These are phyloP conservation scores for Leptodermis oblonga DNA, from an alignment of 257 asterid species.

Conservation along the genomic window DNA sequence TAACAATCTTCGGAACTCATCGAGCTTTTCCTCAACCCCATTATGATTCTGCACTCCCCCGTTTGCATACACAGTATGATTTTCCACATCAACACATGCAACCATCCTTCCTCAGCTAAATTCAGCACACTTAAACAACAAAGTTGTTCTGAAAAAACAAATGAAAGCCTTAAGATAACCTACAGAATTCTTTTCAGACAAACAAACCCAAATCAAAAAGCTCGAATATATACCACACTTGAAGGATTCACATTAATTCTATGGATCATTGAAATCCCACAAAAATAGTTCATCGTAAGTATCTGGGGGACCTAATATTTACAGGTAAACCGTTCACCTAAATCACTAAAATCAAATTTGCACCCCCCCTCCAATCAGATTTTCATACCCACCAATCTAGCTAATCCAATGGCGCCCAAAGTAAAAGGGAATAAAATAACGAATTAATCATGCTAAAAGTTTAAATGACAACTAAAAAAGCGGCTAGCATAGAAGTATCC, in stretches of 20 bases:
- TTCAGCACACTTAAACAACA: constrained; percentile 23
- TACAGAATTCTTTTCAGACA: not conserved
- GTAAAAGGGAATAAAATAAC: constrained; percentile 18
- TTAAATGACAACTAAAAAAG: not conserved
- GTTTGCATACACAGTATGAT: constrained; percentile 31
- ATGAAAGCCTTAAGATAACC: not conserved
- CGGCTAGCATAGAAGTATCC: constrained; percentile 44
- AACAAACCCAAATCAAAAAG: constrained; percentile 6
- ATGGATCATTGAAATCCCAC: constrained; percentile 18
- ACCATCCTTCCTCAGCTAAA: constrained; percentile 49
- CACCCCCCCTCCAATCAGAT: constrained; percentile 21
- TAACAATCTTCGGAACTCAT: constrained; percentile 50
- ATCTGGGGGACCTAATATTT: constrained; percentile 26
- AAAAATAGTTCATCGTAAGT: constrained; percentile 20
- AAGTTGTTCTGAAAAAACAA: constrained; percentile 11
- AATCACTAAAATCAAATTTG: constrained; percentile 35
- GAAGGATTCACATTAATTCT: not conserved
- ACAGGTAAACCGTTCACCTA: constrained; percentile 58
- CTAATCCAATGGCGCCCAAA: constrained; percentile 15
- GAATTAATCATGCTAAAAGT: constrained; percentile 5
- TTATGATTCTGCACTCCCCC: constrained; percentile 40
- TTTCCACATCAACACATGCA: constrained; percentile 52
- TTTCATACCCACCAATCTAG: constrained; percentile 25
- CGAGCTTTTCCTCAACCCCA: constrained; percentile 61
- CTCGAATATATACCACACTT: not conserved